phyloP scores from a whole-genome alignment of 768 basidiomycete species.

The Leccinum subgranulosum region DNA sequence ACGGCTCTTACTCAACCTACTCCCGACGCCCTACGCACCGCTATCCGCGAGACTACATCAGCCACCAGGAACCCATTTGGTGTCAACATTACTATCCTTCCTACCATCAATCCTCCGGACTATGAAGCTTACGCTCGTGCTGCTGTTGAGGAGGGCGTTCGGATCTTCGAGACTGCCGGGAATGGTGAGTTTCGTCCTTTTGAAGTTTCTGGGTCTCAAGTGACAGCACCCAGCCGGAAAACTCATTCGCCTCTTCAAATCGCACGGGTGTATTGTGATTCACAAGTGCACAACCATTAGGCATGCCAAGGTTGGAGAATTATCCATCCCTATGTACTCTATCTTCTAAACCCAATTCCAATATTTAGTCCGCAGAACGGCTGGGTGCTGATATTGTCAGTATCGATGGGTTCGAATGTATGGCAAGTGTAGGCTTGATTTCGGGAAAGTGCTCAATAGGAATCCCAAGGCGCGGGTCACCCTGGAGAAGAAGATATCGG shows the following conservation, averaged over 20 bases:
- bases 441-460: slow-evolving; percentile 6
- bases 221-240: slow-evolving; percentile 54
- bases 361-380: slow-evolving; percentile 55
- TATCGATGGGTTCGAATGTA: slow-evolving; percentile 92
- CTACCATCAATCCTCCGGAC: slow-evolving; percentile 86
- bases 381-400: slow-evolving; percentile 85
- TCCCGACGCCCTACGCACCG: slow-evolving; percentile 75
- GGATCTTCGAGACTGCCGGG: slow-evolving; percentile 90
- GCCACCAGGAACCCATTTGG: slow-evolving; percentile 77
- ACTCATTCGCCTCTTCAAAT: slow-evolving; percentile 79
- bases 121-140: slow-evolving; percentile 81
- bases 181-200: slow-evolving; percentile 54
- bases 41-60: slow-evolving; percentile 73
- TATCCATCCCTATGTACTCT: slow-evolving; percentile 25
- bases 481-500: slow-evolving; percentile 95
- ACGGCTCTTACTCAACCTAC: slow-evolving; percentile 87
- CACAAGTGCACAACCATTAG: slow-evolving; percentile 90
- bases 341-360: not conserved
- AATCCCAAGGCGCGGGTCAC: slow-evolving; percentile 76
- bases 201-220: not conserved
- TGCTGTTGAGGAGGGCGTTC: slow-evolving; percentile 84
- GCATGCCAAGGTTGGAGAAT: slow-evolving; percentile 66
- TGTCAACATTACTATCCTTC: slow-evolving; percentile 84
- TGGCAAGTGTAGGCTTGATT: slow-evolving; percentile 15
- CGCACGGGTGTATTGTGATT: slow-evolving; percentile 71